phyloP scores from a whole-genome alignment of 768 basidiomycete species.

The Trametes sanguinea region DNA sequence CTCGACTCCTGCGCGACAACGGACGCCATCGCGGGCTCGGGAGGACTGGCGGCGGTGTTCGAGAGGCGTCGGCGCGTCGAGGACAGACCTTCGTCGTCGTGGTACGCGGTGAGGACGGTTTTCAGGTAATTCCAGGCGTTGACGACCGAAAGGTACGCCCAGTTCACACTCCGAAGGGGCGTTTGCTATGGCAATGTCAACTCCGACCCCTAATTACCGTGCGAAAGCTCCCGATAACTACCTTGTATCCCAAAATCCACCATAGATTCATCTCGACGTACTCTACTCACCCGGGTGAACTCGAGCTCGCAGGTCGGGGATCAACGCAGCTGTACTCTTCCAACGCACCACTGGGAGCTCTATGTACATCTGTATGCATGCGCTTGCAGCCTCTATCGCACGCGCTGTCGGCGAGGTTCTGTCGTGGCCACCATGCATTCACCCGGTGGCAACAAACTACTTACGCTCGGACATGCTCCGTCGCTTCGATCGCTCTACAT shows the following conservation, averaged over 20 bases:
- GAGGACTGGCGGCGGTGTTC: neutral
- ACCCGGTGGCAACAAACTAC: no score
- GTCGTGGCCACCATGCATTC: no score
- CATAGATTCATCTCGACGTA: constrained; percentile 7
- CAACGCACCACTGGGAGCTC: no score
- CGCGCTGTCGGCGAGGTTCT: no score
- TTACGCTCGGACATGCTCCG: no score
- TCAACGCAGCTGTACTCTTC: no score
- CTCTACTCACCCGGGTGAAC: no score
- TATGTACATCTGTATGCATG: no score
- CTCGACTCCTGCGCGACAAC: constrained; percentile 27
- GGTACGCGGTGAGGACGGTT: constrained; percentile 23
- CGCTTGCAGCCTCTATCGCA: no score
- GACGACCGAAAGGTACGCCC: constrained; percentile 13
- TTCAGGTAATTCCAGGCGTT: constrained; percentile 16
- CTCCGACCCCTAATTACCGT: constrained; percentile 15
- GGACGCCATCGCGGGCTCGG: constrained; percentile 26
- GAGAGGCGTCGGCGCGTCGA: constrained; percentile 1
- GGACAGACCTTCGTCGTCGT: constrained; percentile 18
- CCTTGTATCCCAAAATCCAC: constrained; percentile 13
- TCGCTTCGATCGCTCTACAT: no score
- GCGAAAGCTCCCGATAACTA: neutral
- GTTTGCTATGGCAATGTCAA: constrained; percentile 25
- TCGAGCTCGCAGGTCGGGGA: no score
- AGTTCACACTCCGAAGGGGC: constrained; percentile 22